phyloP scores from a whole-genome alignment of 1,139 yeast genomes.

The Suhomyces bribrorum region DNA sequence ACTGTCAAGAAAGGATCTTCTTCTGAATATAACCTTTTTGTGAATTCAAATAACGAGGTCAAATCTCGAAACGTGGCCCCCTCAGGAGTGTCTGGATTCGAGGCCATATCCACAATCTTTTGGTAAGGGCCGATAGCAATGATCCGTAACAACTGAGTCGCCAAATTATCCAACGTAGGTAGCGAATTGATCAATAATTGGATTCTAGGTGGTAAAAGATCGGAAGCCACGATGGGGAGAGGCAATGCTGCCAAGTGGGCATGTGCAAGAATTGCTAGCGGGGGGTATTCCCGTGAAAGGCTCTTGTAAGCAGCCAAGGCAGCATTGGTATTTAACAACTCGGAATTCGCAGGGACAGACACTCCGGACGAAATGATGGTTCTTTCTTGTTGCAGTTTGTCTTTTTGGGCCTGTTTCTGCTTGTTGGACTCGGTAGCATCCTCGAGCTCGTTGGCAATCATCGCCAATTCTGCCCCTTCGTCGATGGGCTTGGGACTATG shows the following conservation, averaged over 20 bases:
- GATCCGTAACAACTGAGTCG: slow-evolving; percentile 69
- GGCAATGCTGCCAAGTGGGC: slow-evolving; percentile 63
- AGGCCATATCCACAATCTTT: slow-evolving; percentile 68
- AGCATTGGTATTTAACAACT: slow-evolving; percentile 38
- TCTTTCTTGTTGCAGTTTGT: slow-evolving; percentile 1
- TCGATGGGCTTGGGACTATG: slow-evolving; percentile 6
- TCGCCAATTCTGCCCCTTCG: slow-evolving; percentile 21
- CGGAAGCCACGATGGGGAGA: slow-evolving; percentile 56
- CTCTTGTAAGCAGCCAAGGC: slow-evolving; percentile 49
- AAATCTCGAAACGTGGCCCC: slow-evolving; percentile 75
- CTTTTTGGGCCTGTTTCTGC: slow-evolving; percentile 13
- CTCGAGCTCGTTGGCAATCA: slow-evolving; percentile 26
- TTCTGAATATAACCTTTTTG: slow-evolving; percentile 61
- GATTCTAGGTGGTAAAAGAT: slow-evolving; percentile 56
- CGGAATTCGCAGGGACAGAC: slow-evolving; percentile 44
- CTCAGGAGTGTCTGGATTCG: slow-evolving; percentile 69
- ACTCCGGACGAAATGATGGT: slow-evolving; percentile 27
- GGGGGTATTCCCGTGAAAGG: slow-evolving; percentile 41
- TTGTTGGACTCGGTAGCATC: slow-evolving; percentile 24
- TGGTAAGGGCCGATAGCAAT: slow-evolving; percentile 74
- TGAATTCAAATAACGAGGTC: slow-evolving; percentile 73
- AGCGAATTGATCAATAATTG: slow-evolving; percentile 65
- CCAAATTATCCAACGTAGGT: slow-evolving; percentile 72
- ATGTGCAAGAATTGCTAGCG: slow-evolving; percentile 42
- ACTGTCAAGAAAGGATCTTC: slow-evolving; percentile 70